Base-by-base conservation (phyloP, 2,329 filamentous ascomycete genomes). In the Helminthosporium solani region DNA sequence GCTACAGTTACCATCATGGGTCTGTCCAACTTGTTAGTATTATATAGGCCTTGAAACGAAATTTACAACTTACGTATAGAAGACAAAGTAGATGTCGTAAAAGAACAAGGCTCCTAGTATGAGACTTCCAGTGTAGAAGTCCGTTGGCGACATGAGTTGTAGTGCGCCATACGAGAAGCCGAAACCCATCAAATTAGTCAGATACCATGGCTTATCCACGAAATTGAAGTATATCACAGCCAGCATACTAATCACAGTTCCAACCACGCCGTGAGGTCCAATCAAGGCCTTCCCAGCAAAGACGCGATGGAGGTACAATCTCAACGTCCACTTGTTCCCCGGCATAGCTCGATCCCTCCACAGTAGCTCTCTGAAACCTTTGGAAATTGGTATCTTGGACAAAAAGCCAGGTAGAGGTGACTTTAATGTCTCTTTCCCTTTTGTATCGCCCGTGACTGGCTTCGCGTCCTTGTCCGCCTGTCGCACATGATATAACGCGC, bases 51-150 rank as follows among this genome's bases (percentile, higher is more conserved):
- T n/a, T 7, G 5, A n/a, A 6, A 4, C 2, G 7, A 14, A 14
- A 37, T 25, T 25, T 15, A 7, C 12, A 18, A 76, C 81, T 71
- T 65, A 84, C 74, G 87, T 91, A 66, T 87, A 94, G 65, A 94
- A 94, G 5, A 94, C 88, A 78, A 92, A 90, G 68, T 94, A 84
- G 39, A 99, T 92, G 66, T 99, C 92, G 64, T 99, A 99, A 63
- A 95, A 83, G 74, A 97, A 97, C 1, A 97, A 76, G 0, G 86
- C 88, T 8, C 77, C 74, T 1, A 97, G 76, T 8, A 97, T 84
- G 34, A 91, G 70, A 6, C 86, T 87, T 0, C 90, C 90, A 0
- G 88, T 96, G 44, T 80, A 74, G 64, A 96, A 95, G 0, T 89
- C 92, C 0, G 90, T 95, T 0, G 91, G 90, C 1, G 90, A 95